Conservation (phyloP, 495 filamentous ascomycete genomes). For the Articulospora tetracladia region DNA sequence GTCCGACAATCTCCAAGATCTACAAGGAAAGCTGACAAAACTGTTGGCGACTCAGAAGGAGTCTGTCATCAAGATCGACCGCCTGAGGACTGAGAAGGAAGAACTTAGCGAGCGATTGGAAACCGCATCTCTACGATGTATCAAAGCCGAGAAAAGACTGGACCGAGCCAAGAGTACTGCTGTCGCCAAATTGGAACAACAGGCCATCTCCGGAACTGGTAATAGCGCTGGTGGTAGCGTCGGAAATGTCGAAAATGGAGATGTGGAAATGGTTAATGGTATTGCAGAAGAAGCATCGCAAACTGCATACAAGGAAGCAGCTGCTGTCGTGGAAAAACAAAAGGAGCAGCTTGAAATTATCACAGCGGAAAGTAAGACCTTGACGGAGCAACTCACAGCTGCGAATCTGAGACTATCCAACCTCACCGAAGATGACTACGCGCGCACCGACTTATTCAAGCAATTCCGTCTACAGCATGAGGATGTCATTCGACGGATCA, state of each 20-base stretch:
- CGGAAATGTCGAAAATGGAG: slow-evolving; percentile 50
- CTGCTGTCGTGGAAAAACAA: slow-evolving; percentile 70
- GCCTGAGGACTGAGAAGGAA: slow-evolving; percentile 73
- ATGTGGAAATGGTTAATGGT: slow-evolving; percentile 52
- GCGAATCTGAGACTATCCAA: slow-evolving; percentile 51
- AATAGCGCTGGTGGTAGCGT: slow-evolving; percentile 49
- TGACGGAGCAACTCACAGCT: slow-evolving; percentile 75
- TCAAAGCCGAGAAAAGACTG: slow-evolving; percentile 90
- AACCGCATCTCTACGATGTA: slow-evolving; percentile 80
- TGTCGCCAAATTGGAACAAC: slow-evolving; percentile 88
- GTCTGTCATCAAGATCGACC: slow-evolving; percentile 70
- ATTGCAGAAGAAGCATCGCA: slow-evolving; percentile 51
- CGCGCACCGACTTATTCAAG: slow-evolving; percentile 89
- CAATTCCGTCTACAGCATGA: slow-evolving; percentile 84
- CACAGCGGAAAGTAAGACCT: slow-evolving; percentile 71
- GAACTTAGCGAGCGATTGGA: slow-evolving; percentile 79
- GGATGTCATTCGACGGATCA: slow-evolving; percentile 86
- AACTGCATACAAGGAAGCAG: slow-evolving; percentile 62
- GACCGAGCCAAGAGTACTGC: slow-evolving; percentile 83
- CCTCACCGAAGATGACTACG: slow-evolving; percentile 89
- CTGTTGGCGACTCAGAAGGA: slow-evolving; percentile 80
- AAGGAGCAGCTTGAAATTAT: slow-evolving; percentile 82
- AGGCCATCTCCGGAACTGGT: slow-evolving; percentile 63
- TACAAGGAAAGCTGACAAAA: slow-evolving; percentile 69
- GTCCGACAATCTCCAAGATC: slow-evolving; percentile 61